Conservation (phyloP, 768 basidiomycete species). For the Tricholoma hemisulphureum region DNA sequence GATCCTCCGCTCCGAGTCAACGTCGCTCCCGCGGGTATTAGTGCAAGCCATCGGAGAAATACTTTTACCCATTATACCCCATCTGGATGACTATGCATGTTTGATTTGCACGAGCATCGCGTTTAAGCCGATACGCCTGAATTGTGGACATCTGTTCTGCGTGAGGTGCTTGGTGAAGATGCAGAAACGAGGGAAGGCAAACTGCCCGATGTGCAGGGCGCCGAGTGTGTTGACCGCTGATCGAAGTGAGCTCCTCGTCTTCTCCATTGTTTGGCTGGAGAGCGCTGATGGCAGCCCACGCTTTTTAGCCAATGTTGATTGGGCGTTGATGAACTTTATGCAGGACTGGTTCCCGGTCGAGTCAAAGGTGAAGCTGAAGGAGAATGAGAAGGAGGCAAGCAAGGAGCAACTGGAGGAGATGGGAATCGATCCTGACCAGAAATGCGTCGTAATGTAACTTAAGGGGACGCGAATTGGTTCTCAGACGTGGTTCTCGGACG, state of each 20-base stretch:
- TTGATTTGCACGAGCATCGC: slow-evolving; percentile 87
- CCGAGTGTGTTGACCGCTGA: slow-evolving; percentile 76
- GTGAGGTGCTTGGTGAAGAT: slow-evolving; percentile 4
- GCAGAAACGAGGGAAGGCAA: neutral
- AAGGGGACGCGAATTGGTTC: neutral
- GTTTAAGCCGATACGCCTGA: slow-evolving; percentile 86
- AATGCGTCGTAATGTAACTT: slow-evolving; percentile 36
- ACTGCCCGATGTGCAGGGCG: slow-evolving; percentile 27
- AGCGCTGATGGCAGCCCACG: slow-evolving; percentile 1
- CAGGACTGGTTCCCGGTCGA: slow-evolving; percentile 91
- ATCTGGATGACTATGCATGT: slow-evolving; percentile 82
- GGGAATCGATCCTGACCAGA: slow-evolving; percentile 50
- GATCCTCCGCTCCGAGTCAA: slow-evolving; percentile 10
- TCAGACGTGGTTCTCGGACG: neutral
- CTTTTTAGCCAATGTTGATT: slow-evolving; percentile 68
- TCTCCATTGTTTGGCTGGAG: neutral
- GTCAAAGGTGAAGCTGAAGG: slow-evolving; percentile 65
- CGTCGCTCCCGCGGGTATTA: slow-evolving; percentile 43
- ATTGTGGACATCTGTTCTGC: slow-evolving; percentile 10
- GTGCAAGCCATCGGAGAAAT: slow-evolving; percentile 82
- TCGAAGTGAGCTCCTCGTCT: slow-evolving; percentile 51
- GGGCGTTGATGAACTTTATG: slow-evolving; percentile 82
- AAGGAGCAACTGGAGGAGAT: slow-evolving; percentile 67
- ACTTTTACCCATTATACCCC: slow-evolving; percentile 76
- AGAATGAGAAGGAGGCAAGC: slow-evolving; percentile 73